Base-by-base conservation (phyloP, 73 alveolate species). In the Paraurostyla sp. region DNA sequence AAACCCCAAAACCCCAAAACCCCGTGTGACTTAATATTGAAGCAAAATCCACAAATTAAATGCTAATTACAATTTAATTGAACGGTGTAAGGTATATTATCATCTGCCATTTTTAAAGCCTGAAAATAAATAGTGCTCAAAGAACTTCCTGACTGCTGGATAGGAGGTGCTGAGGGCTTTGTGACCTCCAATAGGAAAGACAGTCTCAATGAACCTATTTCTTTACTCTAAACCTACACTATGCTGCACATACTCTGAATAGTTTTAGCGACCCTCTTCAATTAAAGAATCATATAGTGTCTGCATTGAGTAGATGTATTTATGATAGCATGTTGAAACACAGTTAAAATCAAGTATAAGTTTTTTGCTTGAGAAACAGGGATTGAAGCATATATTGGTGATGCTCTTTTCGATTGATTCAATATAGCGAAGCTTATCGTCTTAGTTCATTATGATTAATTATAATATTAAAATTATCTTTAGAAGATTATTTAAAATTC, bases 281-380 rank as follows among this genome's bases (percentile, higher is more conserved):
- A 78, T 23, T 16, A 78, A 23, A 9, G 63, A 6, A 6, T 78
- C 78, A 36, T 11, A 43, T 1, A 78, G 49, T 4, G 54, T 36
- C 45, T 54, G 49, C 1, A 32, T 18, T 11, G 89, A 54, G 62
- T 32, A 54, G 20, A 78, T 33, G 78, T 78, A 78, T 27, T 78
- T 78, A 36, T 78, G 78, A 42, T 78, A 78, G 89, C 89, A 78
- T 0, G 76, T 52, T 6, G 89, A 78, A 3, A 78, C 89, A 36
- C 89, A 78, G n/a, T 78, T 78, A 38, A 78, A 51, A 36, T 78
- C 78, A 2, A 78, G 25, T 1, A 51, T 36, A 20, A 20, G 30
- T 59, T 78, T 51, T 46, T 54, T 54, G 20, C 40, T 50, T 9
- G 78, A 13, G 43, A 52, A 52, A 36, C 89, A 50, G 42, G 4